Base-by-base conservation (phyloP, 345 rosid species). In the Bruguiera gymnorhiza region DNA sequence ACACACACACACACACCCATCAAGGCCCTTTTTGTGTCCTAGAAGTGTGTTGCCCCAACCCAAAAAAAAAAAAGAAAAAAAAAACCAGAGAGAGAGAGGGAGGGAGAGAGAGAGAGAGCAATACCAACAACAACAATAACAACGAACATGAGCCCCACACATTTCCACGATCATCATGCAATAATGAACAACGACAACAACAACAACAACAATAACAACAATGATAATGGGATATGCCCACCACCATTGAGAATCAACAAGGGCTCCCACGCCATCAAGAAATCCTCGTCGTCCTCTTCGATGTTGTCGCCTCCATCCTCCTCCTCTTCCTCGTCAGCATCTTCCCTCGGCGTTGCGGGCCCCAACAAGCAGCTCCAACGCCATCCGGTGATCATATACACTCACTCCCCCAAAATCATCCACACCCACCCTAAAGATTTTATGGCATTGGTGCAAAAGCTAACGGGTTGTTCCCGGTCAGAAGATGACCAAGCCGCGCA, bases 361-460 rank as follows among this genome's bases (percentile, higher is more conserved):
- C 36, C 82, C 27, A 70, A 70, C 8, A 81, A 79, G 74, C 80
- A 83, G 31, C 79, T 75, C 11, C 85, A 80, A 18, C 90, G 87
- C 5, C 97, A 86, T 31, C 99, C 99, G 6, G 98, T 95, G 36
- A 92, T 95, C 67, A 95, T 95, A 59, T 92, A 95, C 84, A 92
- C 99, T 9, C 97, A 90, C 69, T 86, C 96, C 9, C 98, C 99
- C 6, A 90, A 86, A 73, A 60, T 95, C 67, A 95, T 95, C 76
- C 96, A 89, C 74, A 95, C 98, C 0, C 84, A 90, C 51, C 97
- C 98, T 3, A 79, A 73, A 53, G 96, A 93, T 77, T 93, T 93
- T 75, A 91, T 91, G 98, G 89, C 90, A 29, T 75, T 95, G 63
- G 97, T 92, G 64, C 99, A 92, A 32, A 94, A 89, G 67, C 90